Base-by-base conservation (phyloP, 768 basidiomycete species). In the Mycena filopes region DNA sequence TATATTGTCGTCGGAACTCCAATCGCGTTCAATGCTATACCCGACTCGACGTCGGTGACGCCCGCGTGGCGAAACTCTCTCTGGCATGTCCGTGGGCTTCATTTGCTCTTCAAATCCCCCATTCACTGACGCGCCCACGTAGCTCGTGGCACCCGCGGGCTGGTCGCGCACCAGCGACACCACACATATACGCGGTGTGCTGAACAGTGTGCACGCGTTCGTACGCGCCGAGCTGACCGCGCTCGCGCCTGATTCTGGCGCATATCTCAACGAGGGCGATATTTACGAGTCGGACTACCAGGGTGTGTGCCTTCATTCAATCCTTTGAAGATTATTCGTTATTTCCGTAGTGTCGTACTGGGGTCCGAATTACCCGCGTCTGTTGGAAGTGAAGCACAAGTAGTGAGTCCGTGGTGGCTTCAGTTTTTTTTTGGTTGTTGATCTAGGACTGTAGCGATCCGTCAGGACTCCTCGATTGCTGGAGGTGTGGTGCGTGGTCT, bases 241-340 rank as follows among this genome's bases (percentile, higher is more conserved):
- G n/a, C 65, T 71, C 20, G 63, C 68, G 5, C 71, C 71, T 1
- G 29, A 67, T 16, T 71, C 68, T 5, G 67, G 67, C 23, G 59
- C 67, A 25, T 68, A 68, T 16, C 45, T 61, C 76, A 79, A 78
- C 57, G 78, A 79, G 51, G 78, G 72, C 9, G 73, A 76, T 40
- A 73, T 78, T 1, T 79, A 78, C 51, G 76, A 79, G n/a, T n/a
- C n/a, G n/a, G 65, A 68, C 71, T 10, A 64, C 77, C 55, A 70
- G 78, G 42, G 67, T 72, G 47, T 23, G 72, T 73, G 33, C 20
- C 71, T 54, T 40, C 20, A 18, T 25, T 3, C 5, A 36, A 46
- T 28, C 20, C 6, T 41, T 3, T 33, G n/a, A 13, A 20, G 21
- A 18, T 21, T 15, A 11, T 38, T 21, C 33, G 1, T 13, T 7